Percentiles rank a stretch among this genome's conserved stretches.
Evolutionary conservation across 257 asterid genomes (phyloP).

Genomic region (Solanum medicagineum): DNA sequence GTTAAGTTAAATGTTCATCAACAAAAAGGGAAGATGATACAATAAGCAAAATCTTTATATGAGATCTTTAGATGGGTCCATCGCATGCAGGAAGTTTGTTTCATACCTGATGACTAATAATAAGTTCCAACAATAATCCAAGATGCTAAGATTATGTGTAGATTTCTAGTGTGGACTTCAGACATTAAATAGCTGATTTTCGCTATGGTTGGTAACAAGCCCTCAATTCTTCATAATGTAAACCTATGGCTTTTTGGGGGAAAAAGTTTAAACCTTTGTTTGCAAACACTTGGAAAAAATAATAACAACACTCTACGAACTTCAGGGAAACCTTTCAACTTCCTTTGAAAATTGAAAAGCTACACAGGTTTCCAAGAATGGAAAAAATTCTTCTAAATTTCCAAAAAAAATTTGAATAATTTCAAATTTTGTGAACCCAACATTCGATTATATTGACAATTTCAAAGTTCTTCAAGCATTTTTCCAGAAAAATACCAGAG

Average conservation of each 20-base stretch:
- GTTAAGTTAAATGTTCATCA: not conserved
- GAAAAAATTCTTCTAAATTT: not conserved
- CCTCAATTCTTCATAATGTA: not conserved
- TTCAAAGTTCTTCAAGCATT: not conserved
- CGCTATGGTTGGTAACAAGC: not conserved
- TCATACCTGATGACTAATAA: not conserved
- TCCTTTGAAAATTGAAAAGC: not conserved
- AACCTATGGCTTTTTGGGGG: not conserved
- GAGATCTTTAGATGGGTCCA: not conserved
- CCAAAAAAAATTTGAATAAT: not conserved
- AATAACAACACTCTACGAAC: not conserved
- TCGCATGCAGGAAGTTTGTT: not conserved
- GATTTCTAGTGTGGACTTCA: not conserved
- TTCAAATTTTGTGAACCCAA: not conserved
- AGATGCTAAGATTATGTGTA: not conserved
- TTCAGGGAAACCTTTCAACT: not conserved
- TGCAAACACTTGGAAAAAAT: not conserved
- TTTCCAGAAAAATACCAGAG: not conserved
- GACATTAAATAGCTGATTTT: not conserved
- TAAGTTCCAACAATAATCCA: not conserved
- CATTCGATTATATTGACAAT: too few relatives aligned
- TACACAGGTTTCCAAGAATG: not conserved
- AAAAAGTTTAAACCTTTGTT: not conserved
- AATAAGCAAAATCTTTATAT: not conserved
- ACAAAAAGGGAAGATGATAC: not conserved